Base-by-base conservation (phyloP, 768 basidiomycete genomes). In the Trametes coccinea region DNA sequence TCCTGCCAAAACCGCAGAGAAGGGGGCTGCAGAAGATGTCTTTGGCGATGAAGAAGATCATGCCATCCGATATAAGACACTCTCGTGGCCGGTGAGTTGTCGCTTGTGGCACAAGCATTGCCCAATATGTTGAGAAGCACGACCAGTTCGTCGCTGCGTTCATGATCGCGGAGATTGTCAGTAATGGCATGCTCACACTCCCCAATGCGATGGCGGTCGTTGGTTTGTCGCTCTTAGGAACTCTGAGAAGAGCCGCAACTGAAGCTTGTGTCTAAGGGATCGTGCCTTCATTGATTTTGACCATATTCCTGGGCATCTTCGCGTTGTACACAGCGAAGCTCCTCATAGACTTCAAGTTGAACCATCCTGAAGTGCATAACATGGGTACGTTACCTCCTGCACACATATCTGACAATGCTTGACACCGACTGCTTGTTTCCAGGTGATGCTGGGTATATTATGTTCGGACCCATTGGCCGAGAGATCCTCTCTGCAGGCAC, bases 111-210 rank as follows among this genome's bases (percentile, higher is more conserved):
- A 17, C 33, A 33, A 16, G 14, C 10, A 41, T 17, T 31, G 4
- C 22, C 47, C 47, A 29, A 49, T 50, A 48, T 29, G 16, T 31
- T 43, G 5, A 27, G 31, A 13, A 14, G 13, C 34, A 29, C 9
- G 40, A 14, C 53, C 55, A 83, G 80, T 80, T 82, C 60, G 79
- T 83, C 7, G 71, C 74, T 29, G 63, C 82, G 53, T 70, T 84
- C 17, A 84, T 84, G 83, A 82, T 83, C 54, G 82, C 82, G 45
- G 82, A 83, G 67, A 82, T 83, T 29, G 81, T 84, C 37, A 80
- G 79, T 69, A 84, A 83, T 69, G 83, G 82, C 10, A 81, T 83
- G 78, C 67, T 84, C 14, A 82, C 82, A 14, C 73, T 84, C 5
- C 82, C 83, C 0, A 80, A 78, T 48, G 75, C 82, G 11, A 75